phyloP scores from a whole-genome alignment of 768 basidiomycete genomes.

The Suillus plorans region DNA sequence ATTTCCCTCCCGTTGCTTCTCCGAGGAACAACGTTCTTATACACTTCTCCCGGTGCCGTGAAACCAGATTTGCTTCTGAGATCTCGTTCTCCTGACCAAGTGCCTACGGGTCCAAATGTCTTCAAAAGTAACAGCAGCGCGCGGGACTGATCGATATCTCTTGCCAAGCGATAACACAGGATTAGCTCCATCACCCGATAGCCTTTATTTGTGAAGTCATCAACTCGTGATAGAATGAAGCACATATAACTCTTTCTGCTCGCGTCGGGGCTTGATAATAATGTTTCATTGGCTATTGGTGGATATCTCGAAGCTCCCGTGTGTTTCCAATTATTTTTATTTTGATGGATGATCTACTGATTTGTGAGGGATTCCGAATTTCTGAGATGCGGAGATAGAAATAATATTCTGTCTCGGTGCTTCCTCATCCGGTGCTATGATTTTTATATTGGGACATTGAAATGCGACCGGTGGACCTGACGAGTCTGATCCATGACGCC shows the following conservation, averaged over 20 bases:
- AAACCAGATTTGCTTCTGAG: slow-evolving; percentile 3
- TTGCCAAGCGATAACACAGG: not conserved
- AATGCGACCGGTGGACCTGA: not conserved
- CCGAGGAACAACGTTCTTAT: slow-evolving; percentile 8
- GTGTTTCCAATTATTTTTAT: not conserved
- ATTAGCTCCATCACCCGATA: not conserved
- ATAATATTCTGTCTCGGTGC: not conserved
- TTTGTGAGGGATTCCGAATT: not conserved
- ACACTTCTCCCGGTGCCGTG: slow-evolving; percentile 10
- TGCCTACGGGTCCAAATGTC: not conserved
- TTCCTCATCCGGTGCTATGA: slow-evolving; percentile 4
- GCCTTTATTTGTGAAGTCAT: not conserved
- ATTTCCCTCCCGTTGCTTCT: slow-evolving; percentile 2
- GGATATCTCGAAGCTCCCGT: slow-evolving; percentile 20
- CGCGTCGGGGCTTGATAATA: not conserved
- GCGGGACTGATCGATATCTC: not conserved
- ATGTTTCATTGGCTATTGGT: slow-evolving; percentile 13
- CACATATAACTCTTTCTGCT: not conserved
- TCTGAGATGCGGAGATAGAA: slow-evolving; percentile 8
- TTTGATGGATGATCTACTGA: slow-evolving; percentile 8
- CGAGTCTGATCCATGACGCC: not conserved
- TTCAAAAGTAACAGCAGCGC: not conserved
- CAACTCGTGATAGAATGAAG: not conserved
- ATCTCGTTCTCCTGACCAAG: not conserved
- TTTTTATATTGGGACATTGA: slow-evolving; percentile 1